Evolutionary conservation across 257 asterid species (phyloP).

Genomic region (Nicotiana obtusifolia): DNA sequence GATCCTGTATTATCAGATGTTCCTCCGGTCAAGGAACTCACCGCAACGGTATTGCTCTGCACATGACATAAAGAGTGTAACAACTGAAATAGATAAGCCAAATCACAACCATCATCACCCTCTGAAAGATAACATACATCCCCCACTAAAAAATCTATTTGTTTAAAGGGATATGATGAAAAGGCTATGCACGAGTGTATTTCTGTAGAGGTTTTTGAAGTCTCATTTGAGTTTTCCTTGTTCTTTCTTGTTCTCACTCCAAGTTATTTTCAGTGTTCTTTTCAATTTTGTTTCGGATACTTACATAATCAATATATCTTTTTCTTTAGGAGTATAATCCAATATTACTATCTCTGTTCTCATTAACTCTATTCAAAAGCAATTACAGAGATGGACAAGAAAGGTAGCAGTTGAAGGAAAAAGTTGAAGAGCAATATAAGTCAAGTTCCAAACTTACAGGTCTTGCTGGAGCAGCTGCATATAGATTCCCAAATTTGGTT

Average conservation of each 20-base stretch:
- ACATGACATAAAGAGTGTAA: conserved; percentile 14
- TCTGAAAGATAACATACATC: not conserved
- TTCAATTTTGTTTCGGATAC: not conserved
- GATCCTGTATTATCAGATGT: conserved; percentile 77
- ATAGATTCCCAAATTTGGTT: conserved; percentile 76
- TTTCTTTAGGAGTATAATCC: not conserved
- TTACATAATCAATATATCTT: not conserved
- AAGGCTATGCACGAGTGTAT: not conserved
- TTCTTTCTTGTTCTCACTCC: not conserved
- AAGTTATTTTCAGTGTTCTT: not conserved
- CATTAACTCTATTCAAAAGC: not conserved
- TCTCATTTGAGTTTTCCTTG: not conserved
- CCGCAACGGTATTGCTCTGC: conserved; percentile 62
- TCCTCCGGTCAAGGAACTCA: conserved; percentile 72
- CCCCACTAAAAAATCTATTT: not conserved
- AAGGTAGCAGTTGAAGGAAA: not conserved
- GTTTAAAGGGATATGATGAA: not conserved
- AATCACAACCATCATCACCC: not conserved
- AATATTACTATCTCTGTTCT: not conserved
- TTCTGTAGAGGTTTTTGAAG: not conserved
- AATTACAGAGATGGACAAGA: not conserved
- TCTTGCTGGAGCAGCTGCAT: conserved; percentile 77
- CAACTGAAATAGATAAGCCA: not conserved
- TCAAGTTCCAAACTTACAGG: conserved; percentile 50
- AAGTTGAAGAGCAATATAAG: not conserved